Evolutionary conservation across 306 rosid genomes (phyloP), one percentile per base, ranked within the genome.

Genomic region (Rubus idaeus): DNA sequence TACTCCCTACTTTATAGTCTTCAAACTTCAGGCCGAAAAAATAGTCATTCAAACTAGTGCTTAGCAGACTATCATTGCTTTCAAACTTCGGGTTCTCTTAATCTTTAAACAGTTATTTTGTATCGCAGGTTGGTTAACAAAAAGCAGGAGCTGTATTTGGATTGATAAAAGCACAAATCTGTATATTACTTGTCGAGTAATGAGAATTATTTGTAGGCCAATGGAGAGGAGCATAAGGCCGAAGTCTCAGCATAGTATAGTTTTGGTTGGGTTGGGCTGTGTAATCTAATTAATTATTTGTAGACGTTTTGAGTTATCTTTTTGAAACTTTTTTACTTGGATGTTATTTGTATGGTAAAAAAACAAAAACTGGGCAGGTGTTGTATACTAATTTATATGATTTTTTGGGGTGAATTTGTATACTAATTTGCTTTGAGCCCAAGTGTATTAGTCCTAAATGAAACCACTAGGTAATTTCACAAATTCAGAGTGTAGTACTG

Each of bases 111-210:
- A 50, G 45, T 23, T 57, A 5, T 37, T 63, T 16, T 83, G 71
- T 66, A 8, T 50, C 47, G 5, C 83, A 83, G 83, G 83, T 79
- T 75, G 71, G 50, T 55, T 70, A 35, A 21, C 67, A 64, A 68
- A 76, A 56, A 70, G 60, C 70, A 76, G 75, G 79, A 88, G 69
- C 45, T 11, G 9, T 44, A 58, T 75, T 40, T 50, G 68, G 79
- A 69, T 58, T 51, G 84, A 69, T 69, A 67, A 69, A 80, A 70
- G 77, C 45, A 80, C 35, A 75, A 39, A 74, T 74, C 75, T 82
- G 88, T 84, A 84, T 35, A 82, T 87, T 84, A 84, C 63, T 49
- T 75, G 75, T 79, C 20, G 55, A 78, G 84, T 70, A 72, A 56
- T 78, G 78, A 75, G 46, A 64, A 65, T 50, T 40, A 53, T 65